phyloP scores from a whole-genome alignment of 805 yeast genomes.

The Hanseniaspora thailandica region DNA sequence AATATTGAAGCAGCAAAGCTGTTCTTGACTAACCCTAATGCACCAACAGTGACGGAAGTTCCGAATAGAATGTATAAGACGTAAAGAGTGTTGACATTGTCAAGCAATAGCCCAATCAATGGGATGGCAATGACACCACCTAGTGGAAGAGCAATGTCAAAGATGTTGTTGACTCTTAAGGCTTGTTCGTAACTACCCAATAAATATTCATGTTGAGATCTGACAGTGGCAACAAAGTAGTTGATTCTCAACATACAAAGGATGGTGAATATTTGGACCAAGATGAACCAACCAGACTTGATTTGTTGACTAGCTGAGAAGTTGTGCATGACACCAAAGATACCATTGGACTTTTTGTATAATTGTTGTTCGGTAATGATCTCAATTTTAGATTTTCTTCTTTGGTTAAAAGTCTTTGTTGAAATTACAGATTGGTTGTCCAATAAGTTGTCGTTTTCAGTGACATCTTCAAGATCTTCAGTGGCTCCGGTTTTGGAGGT shows the following conservation, averaged over 20 bases:
- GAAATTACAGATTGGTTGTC: constrained; percentile 16
- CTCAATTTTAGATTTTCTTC: constrained; percentile 51
- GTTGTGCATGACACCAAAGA: constrained; percentile 73
- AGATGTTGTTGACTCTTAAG: constrained; percentile 51
- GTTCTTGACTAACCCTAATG: constrained; percentile 51
- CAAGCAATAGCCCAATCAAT: constrained; percentile 68
- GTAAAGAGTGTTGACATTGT: constrained; percentile 53
- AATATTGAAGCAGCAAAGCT: constrained; percentile 39
- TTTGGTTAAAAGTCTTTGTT: constrained; percentile 19
- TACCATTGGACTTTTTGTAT: constrained; percentile 43
- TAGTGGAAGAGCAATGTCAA: constrained; percentile 74
- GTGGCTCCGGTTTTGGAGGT: constrained; percentile 9
- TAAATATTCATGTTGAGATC: constrained; percentile 68
- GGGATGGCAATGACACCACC: constrained; percentile 87
- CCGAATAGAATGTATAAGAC: constrained; percentile 41
- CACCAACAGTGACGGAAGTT: constrained; percentile 54
- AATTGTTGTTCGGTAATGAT: constrained; percentile 51
- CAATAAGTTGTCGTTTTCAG: constrained; percentile 29
- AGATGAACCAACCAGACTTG: constrained; percentile 53
- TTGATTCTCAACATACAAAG: constrained; percentile 86
- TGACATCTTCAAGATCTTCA: constrained; percentile 31
- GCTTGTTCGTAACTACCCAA: constrained; percentile 45
- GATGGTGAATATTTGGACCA: constrained; percentile 69
- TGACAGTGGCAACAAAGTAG: constrained; percentile 82
- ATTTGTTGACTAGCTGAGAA: constrained; percentile 39